Base-by-base conservation (phyloP, 2,329 filamentous ascomycete genomes). In the Colletotrichum zoysiae region DNA sequence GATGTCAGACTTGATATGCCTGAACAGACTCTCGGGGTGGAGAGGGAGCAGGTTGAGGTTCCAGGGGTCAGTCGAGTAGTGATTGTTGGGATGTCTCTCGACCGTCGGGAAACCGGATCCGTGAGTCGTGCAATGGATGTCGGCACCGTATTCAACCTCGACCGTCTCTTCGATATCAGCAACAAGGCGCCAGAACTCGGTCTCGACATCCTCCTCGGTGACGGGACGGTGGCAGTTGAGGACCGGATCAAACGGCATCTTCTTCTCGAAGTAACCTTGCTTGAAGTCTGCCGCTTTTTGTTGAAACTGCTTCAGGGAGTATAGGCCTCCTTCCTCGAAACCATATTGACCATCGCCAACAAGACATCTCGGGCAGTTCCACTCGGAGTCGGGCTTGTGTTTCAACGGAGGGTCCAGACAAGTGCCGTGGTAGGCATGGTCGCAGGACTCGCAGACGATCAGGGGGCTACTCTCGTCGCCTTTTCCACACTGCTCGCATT, bases 101-200 rank as follows among this genome's bases (percentile, higher is more conserved):
- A 97, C 91, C 0, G 95, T 98, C 0, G 96, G 96, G 77, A 99
- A 99, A 0, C 95, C 96, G 74, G 95, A 98, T 11, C 96, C 96
- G 78, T 99, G 96, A 0, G 96, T 99, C 0, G 96, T 98, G 63
- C 95, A 98, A 80, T 99, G 96, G 65, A 99, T 98, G 78, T 99
- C 96, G 12, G 96, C 96, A 50, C 96, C 96, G 78, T 99, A 99
- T 79, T 99, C 96, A 2, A 99, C 96, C 80, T 98, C 96, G 1
- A 98, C 95, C 0, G 95, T 97, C 81, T 98, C 96, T 74, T 97
- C 95, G 62, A 98, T 87, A 77, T 95, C 97, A 59, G 96, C 94
- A 0, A 98, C 96, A 11, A 98, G 87, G 76, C 94, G 90, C 96
- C 96, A 99, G 80, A 99, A 99, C 79, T 99, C 96, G 26, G 91